Base-by-base conservation (phyloP, 2,329 filamentous ascomycete genomes). In the Dothistroma septosporum region DNA sequence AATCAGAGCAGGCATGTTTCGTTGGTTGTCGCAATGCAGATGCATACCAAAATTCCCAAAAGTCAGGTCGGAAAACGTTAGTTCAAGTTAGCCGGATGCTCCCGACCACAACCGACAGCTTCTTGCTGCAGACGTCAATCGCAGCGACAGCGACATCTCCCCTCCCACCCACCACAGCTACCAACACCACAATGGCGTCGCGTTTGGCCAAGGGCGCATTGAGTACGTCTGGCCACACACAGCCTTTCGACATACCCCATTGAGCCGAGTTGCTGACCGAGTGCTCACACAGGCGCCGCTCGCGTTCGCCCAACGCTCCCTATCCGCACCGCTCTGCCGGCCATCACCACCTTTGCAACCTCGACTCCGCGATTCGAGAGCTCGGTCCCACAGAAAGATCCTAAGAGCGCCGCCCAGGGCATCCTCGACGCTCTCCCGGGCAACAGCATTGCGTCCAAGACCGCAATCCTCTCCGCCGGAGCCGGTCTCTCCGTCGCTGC, bases 351-450 rank as follows among this genome's bases (percentile, higher is more conserved):
- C 70, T 84, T 86, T 73, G 76, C 89, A 75, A 84, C 87, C 72
- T 80, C 85, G 70, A 83, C 86, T 72, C 79, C 85, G 69, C 83
- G 81, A 75, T 88, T 91, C 76, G 65, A 71, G 60, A 67, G 69
- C 56, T 67, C 85, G 77, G 86, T 93, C 59, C 91, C 92, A 65
- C 79, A 87, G 72, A 87, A 94, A 79, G 91, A 96, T 74, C 93
- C 95, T 76, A 92, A 96, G 85, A 90, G 90, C 83, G 96, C 96
- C 86, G 94, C 94, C 63, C 90, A 95, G 82, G 96, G 92, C 68
- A 90, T 99, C 79, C 83, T 99, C 75, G 92, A 99, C 74, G 83
- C 92, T 66, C 85, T 99, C 58, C 94, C 94, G 74, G 94, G 95
- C 72, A 96, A 86, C 85, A 93, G 85, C 75, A 83, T 97, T 68